A percentile compares a stretch with the other conserved stretches of the same genome.
Conservation (phyloP, 2,329 filamentous ascomycete species). For the Pseudovirgaria hyperparasitica region DNA sequence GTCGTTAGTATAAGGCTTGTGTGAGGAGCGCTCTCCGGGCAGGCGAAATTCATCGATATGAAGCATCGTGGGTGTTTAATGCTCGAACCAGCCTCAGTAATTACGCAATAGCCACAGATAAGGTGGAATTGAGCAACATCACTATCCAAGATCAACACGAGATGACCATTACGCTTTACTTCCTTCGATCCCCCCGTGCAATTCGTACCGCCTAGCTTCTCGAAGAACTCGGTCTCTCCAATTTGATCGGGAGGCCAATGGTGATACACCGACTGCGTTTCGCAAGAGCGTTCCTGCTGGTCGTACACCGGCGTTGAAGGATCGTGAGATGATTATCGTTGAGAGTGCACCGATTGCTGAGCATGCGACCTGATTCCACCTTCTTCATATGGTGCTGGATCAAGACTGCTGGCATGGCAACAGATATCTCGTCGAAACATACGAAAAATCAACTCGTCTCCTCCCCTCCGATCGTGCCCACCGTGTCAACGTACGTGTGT, state of each 20-base stretch:
- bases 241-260: constrained; percentile 27
- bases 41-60: no score
- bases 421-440: constrained; percentile 36
- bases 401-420: no score
- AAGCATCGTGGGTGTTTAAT: no score
- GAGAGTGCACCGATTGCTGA: constrained; percentile 37
- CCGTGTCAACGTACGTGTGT: constrained; percentile 27
- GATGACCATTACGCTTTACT: constrained; percentile 36
- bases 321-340: constrained; percentile 25
- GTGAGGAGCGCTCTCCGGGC: no score
- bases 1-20: no score
- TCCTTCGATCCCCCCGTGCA: constrained; percentile 33
- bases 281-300: constrained; percentile 25
- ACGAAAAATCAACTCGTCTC: constrained; percentile 27
- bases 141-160: no score
- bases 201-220: constrained; percentile 35
- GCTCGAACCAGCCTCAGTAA: no score
- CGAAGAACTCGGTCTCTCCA: constrained; percentile 30
- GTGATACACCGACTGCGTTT: constrained; percentile 29
- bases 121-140: no score
- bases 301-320: constrained; percentile 32
- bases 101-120: no score
- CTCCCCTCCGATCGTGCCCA: constrained; percentile 21
- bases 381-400: no score
- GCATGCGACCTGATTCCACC: no score